These are phyloP conservation scores for Penicillium brevicompactum DNA, from an alignment of 2,329 filamentous ascomycete genomes.

Conservation along the genomic window DNA sequence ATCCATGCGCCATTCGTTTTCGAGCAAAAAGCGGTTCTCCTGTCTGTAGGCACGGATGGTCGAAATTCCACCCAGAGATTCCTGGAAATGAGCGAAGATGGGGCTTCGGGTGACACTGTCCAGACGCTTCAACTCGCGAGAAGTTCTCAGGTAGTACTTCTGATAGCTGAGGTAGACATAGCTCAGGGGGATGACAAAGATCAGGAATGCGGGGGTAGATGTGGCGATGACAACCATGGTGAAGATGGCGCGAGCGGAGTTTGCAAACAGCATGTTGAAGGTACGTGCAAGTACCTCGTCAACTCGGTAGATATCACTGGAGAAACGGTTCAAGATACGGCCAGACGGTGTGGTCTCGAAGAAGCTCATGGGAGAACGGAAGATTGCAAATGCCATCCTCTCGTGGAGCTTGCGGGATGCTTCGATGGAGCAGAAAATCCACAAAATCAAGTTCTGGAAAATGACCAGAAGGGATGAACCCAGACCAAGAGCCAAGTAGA, in stretches of 20 bases:
- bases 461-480: constrained; percentile 84
- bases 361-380: constrained; percentile 97
- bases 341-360: constrained; percentile 97
- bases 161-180: constrained; percentile 90
- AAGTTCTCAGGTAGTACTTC: constrained; percentile 94
- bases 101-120: constrained; percentile 95
- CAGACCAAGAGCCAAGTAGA: constrained; percentile 94
- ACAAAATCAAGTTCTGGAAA: constrained; percentile 88
- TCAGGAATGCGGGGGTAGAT: constrained; percentile 76
- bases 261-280: constrained; percentile 94
- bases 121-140: constrained; percentile 90
- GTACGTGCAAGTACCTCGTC: constrained; percentile 93
- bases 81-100: constrained; percentile 98
- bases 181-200: constrained; percentile 77
- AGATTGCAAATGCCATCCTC: constrained; percentile 95
- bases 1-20: constrained; percentile 98
- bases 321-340: constrained; percentile 96
- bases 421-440: constrained; percentile 99
- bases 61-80: constrained; percentile 88
- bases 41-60: constrained; percentile 96
- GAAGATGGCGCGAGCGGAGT: constrained; percentile 73
- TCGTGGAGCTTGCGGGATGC: constrained; percentile 96
- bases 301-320: constrained; percentile 68
- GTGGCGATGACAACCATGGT: constrained; percentile 84
- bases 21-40: constrained; percentile 79